These are phyloP conservation scores for Phalaenopsis hybrid DNA, from an alignment of 116 monocot species.

Conservation along the genomic window DNA sequence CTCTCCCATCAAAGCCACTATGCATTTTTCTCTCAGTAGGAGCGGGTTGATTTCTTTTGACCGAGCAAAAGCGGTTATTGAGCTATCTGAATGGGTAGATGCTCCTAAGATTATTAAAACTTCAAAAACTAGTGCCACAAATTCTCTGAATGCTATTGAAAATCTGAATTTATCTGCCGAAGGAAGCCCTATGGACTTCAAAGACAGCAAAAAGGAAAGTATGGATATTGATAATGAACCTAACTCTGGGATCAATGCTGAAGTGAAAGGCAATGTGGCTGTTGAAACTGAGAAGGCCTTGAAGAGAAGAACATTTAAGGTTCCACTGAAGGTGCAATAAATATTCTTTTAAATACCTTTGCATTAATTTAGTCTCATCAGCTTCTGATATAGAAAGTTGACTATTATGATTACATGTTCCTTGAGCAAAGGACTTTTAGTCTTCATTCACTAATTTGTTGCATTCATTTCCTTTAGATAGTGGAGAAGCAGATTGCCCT, in stretches of 20 bases:
- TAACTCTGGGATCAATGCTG: slow-evolving; percentile 23
- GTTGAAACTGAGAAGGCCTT: slow-evolving; percentile 62
- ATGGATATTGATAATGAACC: slow-evolving; percentile 30
- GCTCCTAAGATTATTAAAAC: slow-evolving; percentile 77
- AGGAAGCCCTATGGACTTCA: slow-evolving; percentile 20
- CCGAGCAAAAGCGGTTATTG: slow-evolving; percentile 92
- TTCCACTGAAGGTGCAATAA: slow-evolving; percentile 73
- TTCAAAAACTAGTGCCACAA: slow-evolving; percentile 34
- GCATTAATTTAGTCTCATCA: slow-evolving; percentile 3
- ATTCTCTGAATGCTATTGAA: slow-evolving; percentile 15
- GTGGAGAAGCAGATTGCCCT: slow-evolving; percentile 66
- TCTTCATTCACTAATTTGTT: neutral
- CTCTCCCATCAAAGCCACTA: slow-evolving; percentile 80
- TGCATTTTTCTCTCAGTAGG: slow-evolving; percentile 88
- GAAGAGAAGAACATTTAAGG: slow-evolving; percentile 87
- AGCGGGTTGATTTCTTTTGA: slow-evolving; percentile 90
- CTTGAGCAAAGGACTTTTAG: neutral
- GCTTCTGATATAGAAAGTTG: neutral
- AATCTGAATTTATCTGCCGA: slow-evolving; percentile 26
- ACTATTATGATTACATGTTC: neutral
- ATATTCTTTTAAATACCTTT: neutral
- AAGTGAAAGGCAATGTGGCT: slow-evolving; percentile 31
- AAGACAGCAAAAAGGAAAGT: slow-evolving; percentile 26
- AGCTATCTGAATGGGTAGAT: slow-evolving; percentile 94
- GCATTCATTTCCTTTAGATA: slow-evolving; percentile 35